A percentile compares a stretch with the other conserved stretches of the same genome.
These are phyloP conservation scores for Suhomyces ambrosiae DNA, from an alignment of 1,139 yeast species.

Conservation along the genomic window DNA sequence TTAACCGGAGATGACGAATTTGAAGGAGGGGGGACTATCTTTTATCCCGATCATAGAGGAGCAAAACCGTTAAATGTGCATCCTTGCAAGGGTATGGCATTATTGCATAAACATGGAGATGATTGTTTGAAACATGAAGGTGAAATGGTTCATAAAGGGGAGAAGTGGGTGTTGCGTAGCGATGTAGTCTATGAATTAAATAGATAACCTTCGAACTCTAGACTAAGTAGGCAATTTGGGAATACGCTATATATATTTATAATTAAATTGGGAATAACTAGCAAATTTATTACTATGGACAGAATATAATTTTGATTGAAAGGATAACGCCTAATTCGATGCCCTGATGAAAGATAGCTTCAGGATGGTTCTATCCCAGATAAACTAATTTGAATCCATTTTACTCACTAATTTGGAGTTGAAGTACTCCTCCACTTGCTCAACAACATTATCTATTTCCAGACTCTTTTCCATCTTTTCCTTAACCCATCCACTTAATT, in stretches of 20 bases:
- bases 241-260: background rate
- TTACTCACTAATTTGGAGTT: conserved; percentile 15
- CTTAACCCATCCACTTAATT: conserved; percentile 80
- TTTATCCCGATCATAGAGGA: conserved; percentile 40
- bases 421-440: conserved; percentile 31
- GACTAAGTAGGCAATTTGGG: background rate
- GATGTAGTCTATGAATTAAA: conserved; percentile 49
- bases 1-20: conserved; percentile 61
- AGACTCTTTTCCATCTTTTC: conserved; percentile 31
- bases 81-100: conserved; percentile 60
- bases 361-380: too few species aligned
- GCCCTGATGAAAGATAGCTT: too few species aligned
- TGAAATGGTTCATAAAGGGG: conserved; percentile 53
- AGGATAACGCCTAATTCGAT: too few species aligned
- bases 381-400: too few species aligned
- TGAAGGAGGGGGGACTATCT: conserved; percentile 65
- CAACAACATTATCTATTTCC: conserved; percentile 17
- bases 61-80: conserved; percentile 37
- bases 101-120: conserved; percentile 67
- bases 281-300: too few species aligned
- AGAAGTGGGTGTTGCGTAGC: conserved; percentile 66
- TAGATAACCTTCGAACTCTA: too few species aligned
- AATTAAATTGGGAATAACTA: too few species aligned
- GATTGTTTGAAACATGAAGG: conserved; percentile 68
- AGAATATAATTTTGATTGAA: too few species aligned